Conservation (phyloP, 495 filamentous ascomycete species). For the Daldinia grandis region DNA sequence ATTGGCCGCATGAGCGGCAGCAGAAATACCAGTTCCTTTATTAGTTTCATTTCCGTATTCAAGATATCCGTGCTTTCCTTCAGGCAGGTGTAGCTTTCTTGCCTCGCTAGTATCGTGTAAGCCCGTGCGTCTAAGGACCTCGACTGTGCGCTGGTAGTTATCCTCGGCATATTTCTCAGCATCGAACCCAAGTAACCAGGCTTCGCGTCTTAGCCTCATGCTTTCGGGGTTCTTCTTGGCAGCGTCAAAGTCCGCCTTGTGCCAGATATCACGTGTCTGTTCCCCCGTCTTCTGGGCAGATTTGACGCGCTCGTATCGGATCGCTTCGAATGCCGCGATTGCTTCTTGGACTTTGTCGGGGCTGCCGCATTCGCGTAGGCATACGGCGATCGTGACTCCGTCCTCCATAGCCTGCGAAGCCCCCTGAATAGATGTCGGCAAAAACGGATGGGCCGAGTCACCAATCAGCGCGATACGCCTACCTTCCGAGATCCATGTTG, state of each 20-base stretch:
- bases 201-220: slow-evolving; percentile 62
- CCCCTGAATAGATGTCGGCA: slow-evolving; percentile 76
- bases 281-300: slow-evolving; percentile 67
- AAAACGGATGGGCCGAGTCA: slow-evolving; percentile 77
- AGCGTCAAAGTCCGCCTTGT: slow-evolving; percentile 66
- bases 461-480: slow-evolving; percentile 70
- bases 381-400: slow-evolving; percentile 70
- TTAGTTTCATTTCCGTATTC: slow-evolving; percentile 28
- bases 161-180: slow-evolving; percentile 64
- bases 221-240: slow-evolving; percentile 67
- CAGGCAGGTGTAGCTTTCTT: slow-evolving; percentile 36
- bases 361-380: slow-evolving; percentile 55
- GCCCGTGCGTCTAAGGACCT: slow-evolving; percentile 30
- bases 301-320: slow-evolving; percentile 63
- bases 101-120: slow-evolving; percentile 26
- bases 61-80: slow-evolving; percentile 33
- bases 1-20: slow-evolving; percentile 19
- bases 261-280: slow-evolving; percentile 67
- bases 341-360: slow-evolving; percentile 54
- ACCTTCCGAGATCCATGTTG: slow-evolving; percentile 68
- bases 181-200: slow-evolving; percentile 70
- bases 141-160: slow-evolving; percentile 37
- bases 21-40: slow-evolving; percentile 2
- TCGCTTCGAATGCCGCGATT: slow-evolving; percentile 56
- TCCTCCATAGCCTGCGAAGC: slow-evolving; percentile 79